These are phyloP conservation scores for Dryas octopetala DNA, from an alignment of 306 rosid species.

Conservation along the genomic window DNA sequence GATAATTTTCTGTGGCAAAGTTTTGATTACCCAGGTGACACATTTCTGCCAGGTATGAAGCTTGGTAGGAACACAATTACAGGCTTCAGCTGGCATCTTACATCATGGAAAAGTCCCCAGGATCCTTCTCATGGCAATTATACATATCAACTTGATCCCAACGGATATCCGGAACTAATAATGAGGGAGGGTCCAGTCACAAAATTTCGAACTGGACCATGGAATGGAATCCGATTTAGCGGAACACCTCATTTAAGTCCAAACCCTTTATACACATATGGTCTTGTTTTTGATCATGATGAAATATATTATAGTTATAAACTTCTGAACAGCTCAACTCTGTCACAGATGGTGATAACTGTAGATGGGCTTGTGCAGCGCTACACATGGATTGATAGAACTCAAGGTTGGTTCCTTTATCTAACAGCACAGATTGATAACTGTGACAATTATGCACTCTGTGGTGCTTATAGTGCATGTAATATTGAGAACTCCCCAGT, in stretches of 20 bases:
- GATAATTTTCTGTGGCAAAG: slow-evolving; percentile 12
- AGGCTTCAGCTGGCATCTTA: not conserved
- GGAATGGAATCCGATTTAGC: slow-evolving; percentile 24
- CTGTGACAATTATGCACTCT: slow-evolving; percentile 10
- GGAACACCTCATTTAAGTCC: not conserved
- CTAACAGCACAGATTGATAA: not conserved
- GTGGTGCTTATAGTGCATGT: slow-evolving; percentile 13
- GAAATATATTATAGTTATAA: slow-evolving; percentile 14
- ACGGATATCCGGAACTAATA: not conserved
- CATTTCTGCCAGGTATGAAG: slow-evolving; percentile 22
- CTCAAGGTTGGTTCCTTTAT: not conserved
- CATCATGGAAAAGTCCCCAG: slow-evolving; percentile 18
- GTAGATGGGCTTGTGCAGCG: not conserved
- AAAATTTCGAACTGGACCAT: slow-evolving; percentile 13
- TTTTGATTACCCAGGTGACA: slow-evolving; percentile 23
- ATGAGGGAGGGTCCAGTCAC: not conserved
- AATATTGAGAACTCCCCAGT: not conserved
- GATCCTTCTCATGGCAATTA: slow-evolving; percentile 24
- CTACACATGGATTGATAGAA: slow-evolving; percentile 9
- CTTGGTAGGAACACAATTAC: slow-evolving; percentile 6
- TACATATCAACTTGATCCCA: slow-evolving; percentile 6
- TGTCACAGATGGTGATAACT: slow-evolving; percentile 1
- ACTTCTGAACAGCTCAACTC: slow-evolving; percentile 10
- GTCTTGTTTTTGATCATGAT: not conserved
- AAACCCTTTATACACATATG: not conserved